Evolutionary conservation across 1,284 basidiomycete species (phyloP), one percentile per base, ranked within the genome.

Genomic region (Cryptococcus jaspeensis): DNA sequence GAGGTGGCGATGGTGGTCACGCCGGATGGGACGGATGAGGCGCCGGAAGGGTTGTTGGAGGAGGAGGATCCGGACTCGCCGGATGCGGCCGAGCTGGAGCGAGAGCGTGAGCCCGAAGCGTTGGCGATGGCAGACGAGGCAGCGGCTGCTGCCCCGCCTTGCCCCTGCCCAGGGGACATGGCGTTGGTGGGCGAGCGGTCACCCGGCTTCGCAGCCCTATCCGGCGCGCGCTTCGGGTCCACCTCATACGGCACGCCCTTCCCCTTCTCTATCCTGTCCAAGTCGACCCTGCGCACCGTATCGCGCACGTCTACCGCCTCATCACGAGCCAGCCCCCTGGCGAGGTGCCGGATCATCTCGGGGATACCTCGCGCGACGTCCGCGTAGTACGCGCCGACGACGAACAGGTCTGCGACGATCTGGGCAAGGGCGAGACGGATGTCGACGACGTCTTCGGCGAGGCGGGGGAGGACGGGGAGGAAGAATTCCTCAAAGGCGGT

Each of bases 381-480:
- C 38, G 63, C 68, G 56, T 76, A 76, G 52, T 58, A 69, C 18
- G 65, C 60, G 16, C 73, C 72, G 16, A 71, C 59, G 16, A 66
- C 65, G 45, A 75, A 78, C 4, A 78, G 62, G 50, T 70, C 65
- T 0, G 65, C 68, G 18, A 77, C 58, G 38, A 65, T 65, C 43
- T 72, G 84, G 13, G 92, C 87, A 1, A 94, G 82, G 7, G 85
- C 87, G 56, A 97, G 90, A 42, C 92, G 84, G 46, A 98, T 92
- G 66, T 93, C 92, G 49, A 91, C 81, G 23, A 97, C 73, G 70
- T 95, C 91, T 38, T 79, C 69, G 15, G 84, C 84, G 47, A 96
- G 81, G 47, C 73, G 70, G 35, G 80, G 76, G 12, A 96, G 76
- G 15, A 81, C 77, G 47, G 80, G 76, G 73, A 91, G 83, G 60